phyloP scores from a whole-genome alignment of 495 filamentous ascomycete species.

The Eremomyces bilateralis region DNA sequence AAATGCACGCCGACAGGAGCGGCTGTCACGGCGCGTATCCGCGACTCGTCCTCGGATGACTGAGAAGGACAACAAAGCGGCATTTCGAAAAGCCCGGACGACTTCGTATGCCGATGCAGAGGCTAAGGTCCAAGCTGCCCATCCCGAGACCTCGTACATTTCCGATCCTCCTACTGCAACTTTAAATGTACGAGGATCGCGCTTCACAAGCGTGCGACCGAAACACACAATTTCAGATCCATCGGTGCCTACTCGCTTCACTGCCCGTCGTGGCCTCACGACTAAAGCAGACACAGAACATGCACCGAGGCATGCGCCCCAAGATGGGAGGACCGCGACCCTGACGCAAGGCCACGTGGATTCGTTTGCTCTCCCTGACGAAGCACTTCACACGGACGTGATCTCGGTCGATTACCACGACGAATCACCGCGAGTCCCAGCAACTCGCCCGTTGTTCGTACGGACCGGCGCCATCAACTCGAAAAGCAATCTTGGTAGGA shows the following conservation, averaged over 20 bases:
- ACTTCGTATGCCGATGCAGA: conserved; percentile 4
- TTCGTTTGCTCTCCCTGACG: conserved; percentile 44
- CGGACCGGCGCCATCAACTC: conserved; percentile 14
- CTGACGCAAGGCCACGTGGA: conserved; percentile 25
- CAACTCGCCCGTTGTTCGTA: conserved; percentile 34
- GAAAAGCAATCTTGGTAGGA: conserved; percentile 3
- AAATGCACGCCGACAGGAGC: conserved; percentile 11
- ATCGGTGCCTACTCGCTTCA: no score
- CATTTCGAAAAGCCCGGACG: conserved; percentile 1
- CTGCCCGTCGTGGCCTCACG: no score
- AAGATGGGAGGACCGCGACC: no score
- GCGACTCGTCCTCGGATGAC: conserved; percentile 3
- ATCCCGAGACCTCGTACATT: conserved; percentile 30
- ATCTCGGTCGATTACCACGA: conserved; percentile 46
- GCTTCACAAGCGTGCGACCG: conserved; percentile 29
- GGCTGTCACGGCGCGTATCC: conserved; percentile 13
- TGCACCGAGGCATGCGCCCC: no score
- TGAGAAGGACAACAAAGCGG: conserved; percentile 5
- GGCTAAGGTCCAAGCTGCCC: neutral
- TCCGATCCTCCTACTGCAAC: conserved; percentile 26
- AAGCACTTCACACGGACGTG: conserved; percentile 50
- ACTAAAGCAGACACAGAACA: no score
- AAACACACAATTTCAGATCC: no score
- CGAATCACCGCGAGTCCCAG: conserved; percentile 33
- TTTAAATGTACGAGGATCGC: conserved; percentile 29